Conservation (phyloP, 2,329 filamentous ascomycete genomes). For the Boeremia lycopersici region DNA sequence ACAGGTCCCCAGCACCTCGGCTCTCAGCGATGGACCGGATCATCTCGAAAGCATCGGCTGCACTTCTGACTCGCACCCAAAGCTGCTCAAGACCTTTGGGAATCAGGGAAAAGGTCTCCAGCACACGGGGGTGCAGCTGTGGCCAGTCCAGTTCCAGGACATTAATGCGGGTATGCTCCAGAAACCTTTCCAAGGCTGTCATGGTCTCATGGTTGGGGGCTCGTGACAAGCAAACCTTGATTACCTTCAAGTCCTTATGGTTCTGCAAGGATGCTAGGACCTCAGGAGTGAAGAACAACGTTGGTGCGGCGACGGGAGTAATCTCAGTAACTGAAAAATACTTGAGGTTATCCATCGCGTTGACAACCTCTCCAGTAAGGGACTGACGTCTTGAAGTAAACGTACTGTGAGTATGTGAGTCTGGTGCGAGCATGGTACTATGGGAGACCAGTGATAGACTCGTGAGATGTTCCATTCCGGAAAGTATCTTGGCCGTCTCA, state of each 20-base stretch:
- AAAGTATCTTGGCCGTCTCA: conserved; percentile 28
- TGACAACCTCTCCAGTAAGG: conserved; percentile 23
- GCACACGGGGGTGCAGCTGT: conserved; percentile 18
- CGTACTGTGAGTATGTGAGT: conserved; percentile 10
- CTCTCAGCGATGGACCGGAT: conserved; percentile 18
- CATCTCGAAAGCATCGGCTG: conserved; percentile 22
- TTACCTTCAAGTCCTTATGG: conserved; percentile 20
- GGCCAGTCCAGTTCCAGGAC: conserved; percentile 38
- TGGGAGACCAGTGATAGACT: conserved; percentile 32
- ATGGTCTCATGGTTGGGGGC: conserved; percentile 24
- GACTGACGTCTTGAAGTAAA: conserved; percentile 25
- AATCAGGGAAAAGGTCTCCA: conserved; percentile 23
- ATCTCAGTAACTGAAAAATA: conserved; percentile 28
- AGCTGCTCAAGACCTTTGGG: conserved; percentile 19
- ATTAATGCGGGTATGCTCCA: conserved; percentile 22
- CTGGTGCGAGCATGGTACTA: conserved; percentile 17
- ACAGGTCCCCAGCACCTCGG: conserved; percentile 14
- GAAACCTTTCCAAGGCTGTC: conserved; percentile 23
- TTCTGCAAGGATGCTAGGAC: conserved; percentile 25
- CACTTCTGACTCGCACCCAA: conserved; percentile 24
- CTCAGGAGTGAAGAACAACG: conserved; percentile 30
- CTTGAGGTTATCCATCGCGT: conserved; percentile 23
- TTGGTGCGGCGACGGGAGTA: conserved; percentile 7
- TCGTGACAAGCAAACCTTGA: conserved; percentile 26
- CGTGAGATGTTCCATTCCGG: conserved; percentile 25